Conservation (phyloP, 192 early-diverging fungal genomes). For the Backusella australiensis region DNA sequence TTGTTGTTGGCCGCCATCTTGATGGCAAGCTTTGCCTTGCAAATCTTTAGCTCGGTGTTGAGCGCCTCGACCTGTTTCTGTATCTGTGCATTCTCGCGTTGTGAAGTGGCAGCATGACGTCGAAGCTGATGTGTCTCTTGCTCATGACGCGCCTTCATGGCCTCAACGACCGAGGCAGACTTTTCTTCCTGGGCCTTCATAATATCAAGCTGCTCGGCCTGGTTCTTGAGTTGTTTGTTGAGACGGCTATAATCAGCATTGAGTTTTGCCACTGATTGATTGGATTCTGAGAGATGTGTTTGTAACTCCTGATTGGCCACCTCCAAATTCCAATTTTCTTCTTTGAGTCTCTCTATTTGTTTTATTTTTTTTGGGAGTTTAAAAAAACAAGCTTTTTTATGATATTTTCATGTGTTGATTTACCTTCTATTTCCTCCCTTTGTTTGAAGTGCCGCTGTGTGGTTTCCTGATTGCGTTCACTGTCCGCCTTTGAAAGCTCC, state of each 20-base stretch:
- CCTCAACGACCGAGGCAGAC: slow-evolving; percentile 33
- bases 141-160: slow-evolving; percentile 56
- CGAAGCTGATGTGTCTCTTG: slow-evolving; percentile 57
- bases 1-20: slow-evolving; percentile 1
- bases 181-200: slow-evolving; percentile 61
- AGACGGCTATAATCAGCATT: slow-evolving; percentile 53
- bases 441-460: slow-evolving; percentile 14
- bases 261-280: slow-evolving; percentile 37
- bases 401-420: neutral
- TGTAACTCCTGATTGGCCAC: slow-evolving; percentile 47
- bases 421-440: slow-evolving; percentile 54
- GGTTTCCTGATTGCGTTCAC: slow-evolving; percentile 48
- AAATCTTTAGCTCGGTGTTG: slow-evolving; percentile 46
- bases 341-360: slow-evolving; percentile 48
- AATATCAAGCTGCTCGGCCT: slow-evolving; percentile 58
- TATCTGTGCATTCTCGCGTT: slow-evolving; percentile 58
- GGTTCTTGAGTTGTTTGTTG: slow-evolving; percentile 43
- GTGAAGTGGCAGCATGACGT: slow-evolving; percentile 46
- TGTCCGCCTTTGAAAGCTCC: slow-evolving; percentile 45
- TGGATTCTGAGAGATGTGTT: slow-evolving; percentile 37
- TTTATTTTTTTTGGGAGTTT: neutral
- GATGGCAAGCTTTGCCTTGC: slow-evolving; percentile 27
- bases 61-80: slow-evolving; percentile 58
- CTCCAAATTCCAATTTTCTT: slow-evolving; percentile 53
- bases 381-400: slow-evolving; percentile 7